Evolutionary conservation across 1,284 basidiomycete genomes (phyloP), one percentile per base, ranked within the genome.

Genomic region (Ustilago loliicola): DNA sequence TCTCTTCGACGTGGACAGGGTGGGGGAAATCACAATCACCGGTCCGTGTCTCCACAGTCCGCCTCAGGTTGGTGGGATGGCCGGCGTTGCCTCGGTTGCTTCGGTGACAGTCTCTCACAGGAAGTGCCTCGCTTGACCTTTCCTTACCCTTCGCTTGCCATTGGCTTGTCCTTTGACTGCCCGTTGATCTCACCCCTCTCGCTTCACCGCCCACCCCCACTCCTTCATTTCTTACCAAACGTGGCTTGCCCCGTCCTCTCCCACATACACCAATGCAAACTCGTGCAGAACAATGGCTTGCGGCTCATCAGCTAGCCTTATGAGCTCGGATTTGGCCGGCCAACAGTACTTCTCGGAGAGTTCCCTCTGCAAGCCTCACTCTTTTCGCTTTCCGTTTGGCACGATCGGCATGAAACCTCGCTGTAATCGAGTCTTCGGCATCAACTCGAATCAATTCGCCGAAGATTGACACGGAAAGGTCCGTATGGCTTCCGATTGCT

Each of bases 341-440:
- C 51, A 53, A 51, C 25, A 13, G 9, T 10, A 10, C 30, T 15
- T 29, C 17, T 32, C 32, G 51, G 32, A 53, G 32, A 53, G 51
- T 53, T 53, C 51, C 54, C 9, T 40, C 48, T 50, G 48, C 48
- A 50, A 50, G 48, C 48, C 48, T 42, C 40, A 58, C 36, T n/a
- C 38, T 58, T 40, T 58, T 25, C 23, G 56, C 38, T 45, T 23
- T 30, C 8, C 56, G 15, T 19, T 9, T 45, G 7, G 40, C 38
- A 40, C 30, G 25, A 17, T 17, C 29, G 40, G 40, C 48, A 50
- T 29, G n/a, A 23, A 23, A 47, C 7, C 42, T 45, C 21, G n/a
- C 1, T 45, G n/a, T 5, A 45, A 8, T n/a, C 7, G n/a, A 21
- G 21, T 45, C 42, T 45, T 45, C 42, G 42, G 42, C 21, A 19